Conservation (phyloP, 176 grass and related monocot genomes). For the Carex pumila region DNA sequence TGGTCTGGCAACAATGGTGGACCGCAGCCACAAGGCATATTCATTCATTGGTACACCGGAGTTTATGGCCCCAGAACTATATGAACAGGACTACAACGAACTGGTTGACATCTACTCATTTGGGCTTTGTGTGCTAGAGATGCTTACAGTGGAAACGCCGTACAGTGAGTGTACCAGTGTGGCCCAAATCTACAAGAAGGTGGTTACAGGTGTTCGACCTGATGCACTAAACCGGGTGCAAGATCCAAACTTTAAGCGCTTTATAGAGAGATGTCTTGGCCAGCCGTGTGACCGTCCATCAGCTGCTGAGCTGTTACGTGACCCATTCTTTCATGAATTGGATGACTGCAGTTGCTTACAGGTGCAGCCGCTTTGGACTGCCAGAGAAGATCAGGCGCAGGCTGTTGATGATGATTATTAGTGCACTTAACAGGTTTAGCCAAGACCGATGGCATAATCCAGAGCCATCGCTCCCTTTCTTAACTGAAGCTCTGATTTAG, state of each 20-base stretch:
- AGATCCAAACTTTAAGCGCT: conserved; percentile 52
- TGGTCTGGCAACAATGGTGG: conserved; percentile 71
- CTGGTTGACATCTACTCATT: conserved; percentile 88
- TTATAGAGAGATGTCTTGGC: conserved; percentile 74
- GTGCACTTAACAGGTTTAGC: too few relatives aligned
- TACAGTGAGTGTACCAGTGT: conserved; percentile 74
- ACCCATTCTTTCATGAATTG: conserved; percentile 64
- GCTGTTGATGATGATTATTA: background rate
- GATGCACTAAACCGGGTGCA: conserved; percentile 41
- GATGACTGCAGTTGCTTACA: background rate
- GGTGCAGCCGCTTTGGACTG: background rate
- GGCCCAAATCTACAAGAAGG: conserved; percentile 52
- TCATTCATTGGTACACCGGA: conserved; percentile 80
- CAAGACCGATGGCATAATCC: too few relatives aligned
- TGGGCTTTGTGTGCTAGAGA: conserved; percentile 88
- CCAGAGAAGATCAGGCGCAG: background rate
- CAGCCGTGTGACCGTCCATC: conserved; percentile 49
- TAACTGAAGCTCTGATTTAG: too few relatives aligned
- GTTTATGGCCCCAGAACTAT: conserved; percentile 96
- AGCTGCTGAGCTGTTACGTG: conserved; percentile 52
- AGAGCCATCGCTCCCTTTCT: too few relatives aligned
- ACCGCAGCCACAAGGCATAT: conserved; percentile 56
- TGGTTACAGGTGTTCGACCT: conserved; percentile 41
- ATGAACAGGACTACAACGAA: conserved; percentile 77
- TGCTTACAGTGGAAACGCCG: conserved; percentile 79